Evolutionary conservation across 2,329 filamentous ascomycete species (phyloP).

Genomic region (Aspergillus sp.): DNA sequence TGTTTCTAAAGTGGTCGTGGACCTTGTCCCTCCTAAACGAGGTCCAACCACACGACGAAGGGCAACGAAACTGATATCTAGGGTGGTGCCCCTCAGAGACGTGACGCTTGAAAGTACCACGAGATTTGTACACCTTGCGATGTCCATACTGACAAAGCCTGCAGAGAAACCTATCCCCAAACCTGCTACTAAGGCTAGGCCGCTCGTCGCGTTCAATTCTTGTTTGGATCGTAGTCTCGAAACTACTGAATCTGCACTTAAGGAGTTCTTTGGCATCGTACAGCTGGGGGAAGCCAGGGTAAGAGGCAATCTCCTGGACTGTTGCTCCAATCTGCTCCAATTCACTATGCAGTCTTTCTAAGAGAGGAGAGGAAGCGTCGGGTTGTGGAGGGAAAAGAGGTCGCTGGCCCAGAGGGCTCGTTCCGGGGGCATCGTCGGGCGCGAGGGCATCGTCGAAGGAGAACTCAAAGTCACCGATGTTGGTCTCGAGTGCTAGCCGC

Average conservation of each 20-base stretch:
- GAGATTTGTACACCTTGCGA: background rate
- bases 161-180: constrained; percentile 1
- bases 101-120: constrained; percentile 13
- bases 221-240: constrained; percentile 5
- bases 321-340: constrained; percentile 1
- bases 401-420: background rate
- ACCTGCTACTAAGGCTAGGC: background rate
- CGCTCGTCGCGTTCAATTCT: constrained; percentile 1
- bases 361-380: background rate
- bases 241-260: background rate
- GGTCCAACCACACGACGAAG: constrained; percentile 1
- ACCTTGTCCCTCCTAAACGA: constrained; percentile 14
- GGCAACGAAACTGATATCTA: constrained; percentile 4
- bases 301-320: background rate
- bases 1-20: constrained; percentile 1
- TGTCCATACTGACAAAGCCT: background rate
- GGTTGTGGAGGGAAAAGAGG: background rate
- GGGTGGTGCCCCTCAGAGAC: constrained; percentile 6
- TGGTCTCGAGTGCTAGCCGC: background rate
- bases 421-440: background rate
- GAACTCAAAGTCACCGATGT: background rate
- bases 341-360: background rate
- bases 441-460: background rate
- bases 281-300: background rate
- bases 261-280: background rate